phyloP scores from a whole-genome alignment of 108 stramenopile genomes.

The Fragilariopsis cylindrus region DNA sequence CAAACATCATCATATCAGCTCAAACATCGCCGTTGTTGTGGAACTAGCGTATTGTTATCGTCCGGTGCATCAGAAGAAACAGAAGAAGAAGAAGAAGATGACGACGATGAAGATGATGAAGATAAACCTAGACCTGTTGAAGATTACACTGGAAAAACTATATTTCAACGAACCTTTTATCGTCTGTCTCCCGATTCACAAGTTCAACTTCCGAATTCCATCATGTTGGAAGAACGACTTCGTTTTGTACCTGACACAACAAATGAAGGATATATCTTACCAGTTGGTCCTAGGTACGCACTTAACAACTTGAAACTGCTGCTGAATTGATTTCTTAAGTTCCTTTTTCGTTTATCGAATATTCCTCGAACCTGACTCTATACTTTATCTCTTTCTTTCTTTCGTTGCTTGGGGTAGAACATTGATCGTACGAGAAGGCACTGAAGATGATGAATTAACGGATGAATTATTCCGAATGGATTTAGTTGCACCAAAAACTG shows the following conservation, averaged over 20 bases:
- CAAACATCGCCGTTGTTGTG: not conserved
- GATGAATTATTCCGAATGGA: slow-evolving; percentile 35
- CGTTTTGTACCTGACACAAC: slow-evolving; percentile 26
- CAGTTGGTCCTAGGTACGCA: slow-evolving; percentile 9
- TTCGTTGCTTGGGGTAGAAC: slow-evolving; percentile 10
- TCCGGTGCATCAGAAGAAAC: not conserved
- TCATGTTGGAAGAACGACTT: slow-evolving; percentile 36
- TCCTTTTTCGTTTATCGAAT: slow-evolving; percentile 9
- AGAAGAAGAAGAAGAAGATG: not conserved
- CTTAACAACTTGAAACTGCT: too few relatives aligned
- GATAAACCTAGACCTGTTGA: not conserved
- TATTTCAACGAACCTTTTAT: slow-evolving; percentile 58
- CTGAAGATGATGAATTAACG: slow-evolving; percentile 40
- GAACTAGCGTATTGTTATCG: not conserved
- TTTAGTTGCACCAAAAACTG: not conserved
- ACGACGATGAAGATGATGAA: not conserved
- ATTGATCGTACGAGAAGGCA: slow-evolving; percentile 41
- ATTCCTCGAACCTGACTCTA: not conserved
- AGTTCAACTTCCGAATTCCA: slow-evolving; percentile 21
- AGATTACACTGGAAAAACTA: slow-evolving; percentile 31
- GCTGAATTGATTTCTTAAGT: slow-evolving; percentile 21
- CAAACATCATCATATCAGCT: too few relatives aligned
- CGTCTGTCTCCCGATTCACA: slow-evolving; percentile 47
- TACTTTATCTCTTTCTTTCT: not conserved
- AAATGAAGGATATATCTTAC: slow-evolving; percentile 18